A percentile compares a stretch with the other conserved stretches of the same genome.
Conservation (phyloP, 495 filamentous ascomycete genomes). For the Daldinia loculata region DNA sequence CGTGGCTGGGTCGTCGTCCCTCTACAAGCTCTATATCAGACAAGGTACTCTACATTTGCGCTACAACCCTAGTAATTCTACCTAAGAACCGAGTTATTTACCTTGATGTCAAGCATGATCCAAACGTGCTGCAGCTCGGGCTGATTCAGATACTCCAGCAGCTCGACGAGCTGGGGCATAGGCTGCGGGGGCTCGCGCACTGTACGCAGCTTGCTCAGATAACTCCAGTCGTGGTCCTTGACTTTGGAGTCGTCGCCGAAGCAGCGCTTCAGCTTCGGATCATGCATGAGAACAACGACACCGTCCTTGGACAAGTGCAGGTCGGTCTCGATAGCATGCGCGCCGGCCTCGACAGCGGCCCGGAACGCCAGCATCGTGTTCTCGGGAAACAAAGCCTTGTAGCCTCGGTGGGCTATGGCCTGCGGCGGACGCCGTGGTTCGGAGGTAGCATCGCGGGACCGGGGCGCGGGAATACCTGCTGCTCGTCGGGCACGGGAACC, state of each 20-base stretch:
- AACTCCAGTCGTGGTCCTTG: conserved; percentile 76
- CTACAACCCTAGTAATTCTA: not conserved
- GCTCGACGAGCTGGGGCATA: conserved; percentile 79
- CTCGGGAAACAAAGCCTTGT: conserved; percentile 80
- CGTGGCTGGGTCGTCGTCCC: conserved; percentile 73
- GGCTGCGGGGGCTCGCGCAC: conserved; percentile 69
- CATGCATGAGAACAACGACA: conserved; percentile 81
- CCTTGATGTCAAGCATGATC: conserved; percentile 90
- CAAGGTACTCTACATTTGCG: too few relatives aligned
- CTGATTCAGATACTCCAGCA: conserved; percentile 73
- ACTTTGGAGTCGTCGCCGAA: conserved; percentile 76
- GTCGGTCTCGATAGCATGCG: conserved; percentile 88
- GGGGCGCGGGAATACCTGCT: conserved; percentile 32
- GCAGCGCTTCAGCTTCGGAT: conserved; percentile 77
- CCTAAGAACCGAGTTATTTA: conserved; percentile 40
- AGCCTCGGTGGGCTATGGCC: conserved; percentile 86
- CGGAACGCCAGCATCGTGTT: conserved; percentile 84
- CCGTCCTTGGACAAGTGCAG: conserved; percentile 83
- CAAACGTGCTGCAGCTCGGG: conserved; percentile 71
- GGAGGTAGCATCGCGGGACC: conserved; percentile 8
- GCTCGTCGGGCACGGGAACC: not conserved
- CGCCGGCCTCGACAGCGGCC: conserved; percentile 74
- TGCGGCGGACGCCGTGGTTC: conserved; percentile 64
- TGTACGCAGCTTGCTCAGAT: conserved; percentile 74
- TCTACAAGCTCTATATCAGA: conserved; percentile 43